Percentiles rank a stretch among this genome's conserved stretches.
Evolutionary conservation across 2,329 filamentous ascomycete genomes (phyloP).

Genomic region (Verticillium nonalfalfae): DNA sequence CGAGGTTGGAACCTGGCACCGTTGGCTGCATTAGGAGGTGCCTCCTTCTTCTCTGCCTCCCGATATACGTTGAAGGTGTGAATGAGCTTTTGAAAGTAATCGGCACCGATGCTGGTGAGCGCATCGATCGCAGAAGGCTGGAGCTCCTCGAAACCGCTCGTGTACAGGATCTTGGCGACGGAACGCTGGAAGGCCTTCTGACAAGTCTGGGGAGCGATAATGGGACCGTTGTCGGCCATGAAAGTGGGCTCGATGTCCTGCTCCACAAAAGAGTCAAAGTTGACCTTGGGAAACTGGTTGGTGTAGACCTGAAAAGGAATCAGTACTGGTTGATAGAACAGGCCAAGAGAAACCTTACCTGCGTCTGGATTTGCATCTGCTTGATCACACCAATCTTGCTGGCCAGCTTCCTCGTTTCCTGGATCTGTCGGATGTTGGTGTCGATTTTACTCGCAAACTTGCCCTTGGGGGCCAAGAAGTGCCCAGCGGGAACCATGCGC

Average conservation of each 20-base stretch:
- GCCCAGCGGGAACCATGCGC: slow-evolving; percentile 65
- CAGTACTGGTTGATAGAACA: not conserved
- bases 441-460: slow-evolving; percentile 75
- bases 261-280: slow-evolving; percentile 83
- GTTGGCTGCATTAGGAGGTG: slow-evolving; percentile 31
- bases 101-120: slow-evolving; percentile 80
- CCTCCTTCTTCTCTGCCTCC: slow-evolving; percentile 71
- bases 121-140: slow-evolving; percentile 91
- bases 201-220: slow-evolving; percentile 79
- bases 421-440: slow-evolving; percentile 87
- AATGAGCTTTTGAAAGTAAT: slow-evolving; percentile 83
- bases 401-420: slow-evolving; percentile 92
- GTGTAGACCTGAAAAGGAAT: slow-evolving; percentile 70
- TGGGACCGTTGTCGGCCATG: slow-evolving; percentile 77
- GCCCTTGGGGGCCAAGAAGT: slow-evolving; percentile 70
- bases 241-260: slow-evolving; percentile 84
- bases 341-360: slow-evolving; percentile 49
- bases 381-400: slow-evolving; percentile 97
- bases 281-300: slow-evolving; percentile 97
- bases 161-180: slow-evolving; percentile 91
- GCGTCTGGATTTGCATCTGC: slow-evolving; percentile 97
- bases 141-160: slow-evolving; percentile 93
- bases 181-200: slow-evolving; percentile 82
- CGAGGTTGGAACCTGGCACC: slow-evolving; percentile 50
- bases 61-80: slow-evolving; percentile 75